phyloP scores from a whole-genome alignment of 2,329 filamentous ascomycete genomes.

The Lachnellula occidentalis region DNA sequence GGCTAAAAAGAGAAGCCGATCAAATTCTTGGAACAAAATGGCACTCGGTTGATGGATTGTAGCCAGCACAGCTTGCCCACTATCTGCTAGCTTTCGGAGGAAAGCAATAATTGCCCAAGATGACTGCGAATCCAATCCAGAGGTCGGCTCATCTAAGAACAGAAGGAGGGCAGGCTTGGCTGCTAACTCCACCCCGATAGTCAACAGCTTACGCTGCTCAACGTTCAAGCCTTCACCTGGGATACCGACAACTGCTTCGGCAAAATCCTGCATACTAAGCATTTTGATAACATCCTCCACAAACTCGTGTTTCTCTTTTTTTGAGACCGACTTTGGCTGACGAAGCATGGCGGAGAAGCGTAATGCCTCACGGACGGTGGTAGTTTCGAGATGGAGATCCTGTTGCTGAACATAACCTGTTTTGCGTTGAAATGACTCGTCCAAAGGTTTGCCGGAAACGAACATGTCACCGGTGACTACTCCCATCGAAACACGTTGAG shows the following conservation, averaged over 20 bases:
- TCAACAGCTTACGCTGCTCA: slow-evolving; percentile 69
- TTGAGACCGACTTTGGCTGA: slow-evolving; percentile 69
- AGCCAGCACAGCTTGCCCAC: slow-evolving; percentile 85
- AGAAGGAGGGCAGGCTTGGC: slow-evolving; percentile 85
- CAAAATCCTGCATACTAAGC: slow-evolving; percentile 84
- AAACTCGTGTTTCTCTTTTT: slow-evolving; percentile 76
- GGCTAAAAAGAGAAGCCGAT: slow-evolving; percentile 71
- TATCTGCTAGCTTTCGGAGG: slow-evolving; percentile 82
- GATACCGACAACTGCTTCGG: slow-evolving; percentile 86
- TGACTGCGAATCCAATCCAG: slow-evolving; percentile 87
- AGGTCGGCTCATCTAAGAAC: slow-evolving; percentile 93
- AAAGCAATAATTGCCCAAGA: slow-evolving; percentile 89
- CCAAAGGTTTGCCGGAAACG: slow-evolving; percentile 24
- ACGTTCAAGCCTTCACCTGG: slow-evolving; percentile 80
- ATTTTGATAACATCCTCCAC: slow-evolving; percentile 90
- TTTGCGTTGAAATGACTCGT: slow-evolving; percentile 78
- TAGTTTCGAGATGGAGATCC: slow-evolving; percentile 80
- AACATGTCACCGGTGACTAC: slow-evolving; percentile 80
- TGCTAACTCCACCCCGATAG: slow-evolving; percentile 92
- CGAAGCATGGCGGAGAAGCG: slow-evolving; percentile 82
- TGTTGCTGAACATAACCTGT: slow-evolving; percentile 93
- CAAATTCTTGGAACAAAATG: slow-evolving; percentile 88
- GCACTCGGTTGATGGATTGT: slow-evolving; percentile 95
- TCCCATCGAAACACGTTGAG: slow-evolving; percentile 78
- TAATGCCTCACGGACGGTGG: slow-evolving; percentile 79